Percentiles rank a stretch among this genome's conserved stretches.
Evolutionary conservation across 169 alveolate species (phyloP).

Genomic region (Hammondia hammondi): DNA sequence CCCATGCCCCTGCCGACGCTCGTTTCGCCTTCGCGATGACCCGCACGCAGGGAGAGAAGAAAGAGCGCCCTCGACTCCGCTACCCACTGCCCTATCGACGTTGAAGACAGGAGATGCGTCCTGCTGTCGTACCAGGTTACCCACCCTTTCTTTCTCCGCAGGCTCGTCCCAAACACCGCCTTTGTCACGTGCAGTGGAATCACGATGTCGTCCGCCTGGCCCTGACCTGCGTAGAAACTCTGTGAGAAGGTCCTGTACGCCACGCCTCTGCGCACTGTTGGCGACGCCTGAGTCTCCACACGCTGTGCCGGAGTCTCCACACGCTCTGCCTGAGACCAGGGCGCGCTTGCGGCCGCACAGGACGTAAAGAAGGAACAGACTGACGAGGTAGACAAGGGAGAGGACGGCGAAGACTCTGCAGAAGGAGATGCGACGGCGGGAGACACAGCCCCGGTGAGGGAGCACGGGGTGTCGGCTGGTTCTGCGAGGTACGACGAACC

Average conservation of each 20-base stretch:
- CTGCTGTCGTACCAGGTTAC: not conserved
- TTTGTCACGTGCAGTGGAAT: not conserved
- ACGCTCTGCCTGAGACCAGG: too few species aligned
- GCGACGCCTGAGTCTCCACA: too few species aligned
- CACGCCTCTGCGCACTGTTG: not conserved
- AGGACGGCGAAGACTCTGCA: too few species aligned
- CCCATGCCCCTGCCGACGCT: not conserved
- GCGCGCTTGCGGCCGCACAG: not conserved
- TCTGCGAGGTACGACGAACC: too few species aligned
- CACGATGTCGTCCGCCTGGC: not conserved
- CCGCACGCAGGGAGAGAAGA: not conserved
- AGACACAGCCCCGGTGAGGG: too few species aligned
- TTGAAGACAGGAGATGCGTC: not conserved
- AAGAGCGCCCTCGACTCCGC: not conserved
- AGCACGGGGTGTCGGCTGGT: too few species aligned
- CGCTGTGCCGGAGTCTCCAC: too few species aligned
- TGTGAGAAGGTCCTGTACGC: not conserved
- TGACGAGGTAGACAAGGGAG: too few species aligned
- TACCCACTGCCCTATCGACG: not conserved
- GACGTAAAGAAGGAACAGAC: too few species aligned
- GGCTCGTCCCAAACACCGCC: constrained; percentile 5
- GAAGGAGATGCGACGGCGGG: too few species aligned
- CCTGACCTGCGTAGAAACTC: not conserved
- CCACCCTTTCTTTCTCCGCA: not conserved
- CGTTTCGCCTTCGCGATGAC: not conserved